phyloP scores from a whole-genome alignment of 768 basidiomycete species.

The Neoboletus magnificus region DNA sequence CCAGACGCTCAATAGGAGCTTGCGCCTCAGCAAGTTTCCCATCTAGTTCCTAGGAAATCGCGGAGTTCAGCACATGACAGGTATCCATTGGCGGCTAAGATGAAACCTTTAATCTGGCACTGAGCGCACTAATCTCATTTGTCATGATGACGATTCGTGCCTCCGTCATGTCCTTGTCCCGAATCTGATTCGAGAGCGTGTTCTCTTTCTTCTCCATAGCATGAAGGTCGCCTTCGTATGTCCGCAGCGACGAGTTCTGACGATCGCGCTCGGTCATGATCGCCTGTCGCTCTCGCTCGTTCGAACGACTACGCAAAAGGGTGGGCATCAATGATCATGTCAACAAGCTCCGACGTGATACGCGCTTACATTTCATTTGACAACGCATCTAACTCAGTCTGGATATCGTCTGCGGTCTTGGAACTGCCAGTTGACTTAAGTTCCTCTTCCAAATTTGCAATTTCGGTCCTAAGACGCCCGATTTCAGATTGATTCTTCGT shows the following conservation, averaged over 20 bases:
- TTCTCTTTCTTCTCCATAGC: conserved; percentile 59
- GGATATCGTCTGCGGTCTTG: conserved; percentile 83
- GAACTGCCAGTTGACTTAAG: conserved; percentile 70
- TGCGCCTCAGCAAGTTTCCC: conserved; percentile 55
- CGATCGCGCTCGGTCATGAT: conserved; percentile 62
- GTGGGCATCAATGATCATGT: not conserved
- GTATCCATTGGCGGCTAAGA: not conserved
- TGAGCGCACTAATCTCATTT: conserved; percentile 48
- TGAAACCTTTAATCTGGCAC: conserved; percentile 49
- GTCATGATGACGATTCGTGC: conserved; percentile 56
- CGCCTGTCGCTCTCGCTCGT: conserved; percentile 59
- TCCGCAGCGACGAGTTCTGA: conserved; percentile 48
- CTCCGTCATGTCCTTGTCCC: conserved; percentile 57
- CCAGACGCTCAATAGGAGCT: conserved; percentile 61
- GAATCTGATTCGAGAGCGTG: conserved; percentile 52
- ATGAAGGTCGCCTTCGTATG: conserved; percentile 59
- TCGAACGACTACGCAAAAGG: conserved; percentile 47
- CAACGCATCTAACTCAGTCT: conserved; percentile 67
- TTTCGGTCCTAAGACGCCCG: conserved; percentile 57
- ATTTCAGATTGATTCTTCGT: conserved; percentile 58
- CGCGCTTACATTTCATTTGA: conserved; percentile 59
- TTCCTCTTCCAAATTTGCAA: conserved; percentile 60
- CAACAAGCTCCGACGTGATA: not conserved
- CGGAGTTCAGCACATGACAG: not conserved
- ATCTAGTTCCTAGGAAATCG: conserved; percentile 55